Conservation (phyloP, 257 asterid genomes). For the Galeopsis tetrahit region DNA sequence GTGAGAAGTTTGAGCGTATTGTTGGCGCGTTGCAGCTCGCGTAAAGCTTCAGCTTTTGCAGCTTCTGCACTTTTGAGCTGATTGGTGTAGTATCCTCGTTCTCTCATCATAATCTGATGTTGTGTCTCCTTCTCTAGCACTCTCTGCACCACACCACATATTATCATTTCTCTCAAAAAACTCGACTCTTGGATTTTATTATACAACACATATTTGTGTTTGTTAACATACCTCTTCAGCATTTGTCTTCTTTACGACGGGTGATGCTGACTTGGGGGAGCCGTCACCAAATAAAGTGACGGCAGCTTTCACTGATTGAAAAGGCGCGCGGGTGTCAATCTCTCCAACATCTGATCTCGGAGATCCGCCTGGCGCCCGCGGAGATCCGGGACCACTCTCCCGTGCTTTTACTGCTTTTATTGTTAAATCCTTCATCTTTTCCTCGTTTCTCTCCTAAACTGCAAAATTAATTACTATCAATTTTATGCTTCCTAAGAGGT, state of each 20-base stretch:
- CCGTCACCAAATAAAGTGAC: conserved; percentile 69
- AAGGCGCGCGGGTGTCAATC: conserved; percentile 75
- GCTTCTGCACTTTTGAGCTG: conserved; percentile 55
- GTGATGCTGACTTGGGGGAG: conserved; percentile 42
- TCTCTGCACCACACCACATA: conserved; percentile 46
- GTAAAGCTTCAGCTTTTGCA: conserved; percentile 58
- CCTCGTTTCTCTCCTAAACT: conserved; percentile 27
- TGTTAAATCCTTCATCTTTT: conserved; percentile 50
- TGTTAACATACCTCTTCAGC: conserved; percentile 77
- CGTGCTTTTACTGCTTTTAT: conserved; percentile 51
- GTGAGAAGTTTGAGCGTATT: conserved; percentile 67
- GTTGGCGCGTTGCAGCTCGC: conserved; percentile 68
- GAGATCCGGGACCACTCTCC: conserved; percentile 45
- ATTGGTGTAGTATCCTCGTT: conserved; percentile 55
- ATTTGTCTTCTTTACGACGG: conserved; percentile 46
- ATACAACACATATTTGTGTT: too few relatives aligned
- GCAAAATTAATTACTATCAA: not conserved
- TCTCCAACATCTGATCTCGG: conserved; percentile 61
- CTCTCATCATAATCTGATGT: conserved; percentile 63
- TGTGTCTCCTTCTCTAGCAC: conserved; percentile 85
- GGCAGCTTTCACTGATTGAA: conserved; percentile 85
- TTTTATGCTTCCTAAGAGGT: too few relatives aligned
- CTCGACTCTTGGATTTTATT: too few relatives aligned
- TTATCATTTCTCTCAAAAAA: too few relatives aligned
- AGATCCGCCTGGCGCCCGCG: conserved; percentile 41